phyloP scores from a whole-genome alignment of 2,329 filamentous ascomycete species.

The Neonectria magnoliae region DNA sequence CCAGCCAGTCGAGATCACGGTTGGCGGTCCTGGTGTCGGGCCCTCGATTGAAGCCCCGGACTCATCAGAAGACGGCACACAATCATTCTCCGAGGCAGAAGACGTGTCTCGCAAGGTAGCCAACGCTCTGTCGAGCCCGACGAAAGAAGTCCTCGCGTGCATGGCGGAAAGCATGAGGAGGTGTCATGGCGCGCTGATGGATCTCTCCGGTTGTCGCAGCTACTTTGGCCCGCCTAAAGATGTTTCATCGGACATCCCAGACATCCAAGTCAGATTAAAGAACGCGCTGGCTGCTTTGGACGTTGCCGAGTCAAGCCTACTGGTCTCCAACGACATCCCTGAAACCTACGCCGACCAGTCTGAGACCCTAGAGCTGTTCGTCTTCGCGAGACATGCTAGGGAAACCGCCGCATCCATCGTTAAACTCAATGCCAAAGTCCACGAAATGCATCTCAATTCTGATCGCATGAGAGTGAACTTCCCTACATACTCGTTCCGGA shows the following conservation, averaged over 20 bases:
- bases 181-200: conserved; percentile 65
- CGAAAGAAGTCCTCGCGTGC: conserved; percentile 55
- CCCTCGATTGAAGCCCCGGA: neutral
- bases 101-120: conserved; percentile 39
- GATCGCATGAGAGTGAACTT: conserved; percentile 55
- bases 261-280: conserved; percentile 52
- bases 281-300: conserved; percentile 59
- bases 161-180: conserved; percentile 56
- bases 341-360: conserved; percentile 58
- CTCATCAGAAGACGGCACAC: conserved; percentile 15
- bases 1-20: conserved; percentile 26
- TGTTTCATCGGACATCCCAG: conserved; percentile 54
- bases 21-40: conserved; percentile 18
- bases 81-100: conserved; percentile 17
- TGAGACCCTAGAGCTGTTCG: conserved; percentile 62
- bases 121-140: conserved; percentile 55
- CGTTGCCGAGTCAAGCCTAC: conserved; percentile 56
- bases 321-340: conserved; percentile 56
- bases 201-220: conserved; percentile 60
- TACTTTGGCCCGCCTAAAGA: conserved; percentile 56
- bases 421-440: conserved; percentile 57
- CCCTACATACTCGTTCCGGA: conserved; percentile 64
- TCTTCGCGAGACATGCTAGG: conserved; percentile 64
- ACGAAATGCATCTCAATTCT: conserved; percentile 56
- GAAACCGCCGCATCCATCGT: conserved; percentile 61